Evolutionary conservation across 108 stramenopile genomes (phyloP), one percentile per base, ranked within the genome.

Genomic region (Fragilaria radians): DNA sequence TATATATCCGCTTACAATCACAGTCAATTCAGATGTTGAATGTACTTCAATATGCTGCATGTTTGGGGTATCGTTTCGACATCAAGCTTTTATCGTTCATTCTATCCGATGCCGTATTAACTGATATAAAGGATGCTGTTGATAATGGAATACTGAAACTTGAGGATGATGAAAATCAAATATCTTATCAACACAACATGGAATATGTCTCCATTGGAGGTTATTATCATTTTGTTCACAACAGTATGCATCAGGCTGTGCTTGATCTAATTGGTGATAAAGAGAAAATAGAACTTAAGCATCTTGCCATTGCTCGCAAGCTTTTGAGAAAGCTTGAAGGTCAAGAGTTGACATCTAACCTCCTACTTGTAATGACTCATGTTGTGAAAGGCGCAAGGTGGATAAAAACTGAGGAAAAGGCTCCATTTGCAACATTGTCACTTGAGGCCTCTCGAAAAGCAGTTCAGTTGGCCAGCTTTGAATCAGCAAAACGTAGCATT

Each of bases 11-110:
- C 9, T 7, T 51, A 5, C 7, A 21, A 19, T 19, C 32, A 24
- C 21, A 33, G 2, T 32, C 55, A 1, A 2, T 19, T 23, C 34
- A 19, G 3, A 27, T 34, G 27, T 68, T 63, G 58, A 63, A 65
- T 55, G 72, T 76, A 1, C 56, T 83, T 24, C 71, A 74, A 60
- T 59, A 65, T 0, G 72, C 73, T 42, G 78, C 82, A 30, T 83
- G 82, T 51, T 52, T 83, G 19, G 82, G 82, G n/a, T 61, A 70
- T 14, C 61, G 34, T 17, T 62, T 83, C 21, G 76, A 83, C 46
- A 57, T 68, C 7, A 24, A 71, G 4, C 61, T 74, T n/a, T 53
- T 83, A 4, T 3, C 52, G 2, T 52, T 26, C 1, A 1, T 27
- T 3, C 2, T 52, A 27, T 26, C 52, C 18, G 22, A 4, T 26